Base-by-base conservation (phyloP, 768 basidiomycete genomes). In the Leucocoprinus leucothites region DNA sequence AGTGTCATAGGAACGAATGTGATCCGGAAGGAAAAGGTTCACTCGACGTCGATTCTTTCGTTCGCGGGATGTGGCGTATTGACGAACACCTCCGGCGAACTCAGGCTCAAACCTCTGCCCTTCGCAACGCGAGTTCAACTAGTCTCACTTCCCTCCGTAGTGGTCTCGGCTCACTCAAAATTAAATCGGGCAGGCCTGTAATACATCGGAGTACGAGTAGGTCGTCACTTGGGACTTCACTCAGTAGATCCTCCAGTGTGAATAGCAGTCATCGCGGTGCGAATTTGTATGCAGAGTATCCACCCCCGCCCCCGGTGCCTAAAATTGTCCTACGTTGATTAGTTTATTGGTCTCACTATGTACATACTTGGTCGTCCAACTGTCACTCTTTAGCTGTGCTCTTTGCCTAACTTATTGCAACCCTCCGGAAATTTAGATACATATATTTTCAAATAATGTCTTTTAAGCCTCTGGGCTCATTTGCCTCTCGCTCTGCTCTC, bases 31-130 rank as follows among this genome's bases (percentile, higher is more conserved):
- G 71, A 3, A 71, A 68, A 26, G 89, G 88, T 2, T 74, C 74
- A n/a, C 73, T 93, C 9, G 80, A 83, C 59, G 72, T 82, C 3
- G 86, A 88, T 16, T 73, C 72, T 16, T 93, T 93, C 60, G 79
- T 84, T 38, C 80, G 77, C 59, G 91, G 89, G 48, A 91, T 91
- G 88, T 91, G 89, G 89, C 82, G 84, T 35, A 88, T 93, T 25
- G 90, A 93, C 68, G 88, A 90, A 67, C 89, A 91, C 60, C 80
- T 92, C 11, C 74, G 86, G n/a, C 78, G 82, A 44, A 76, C 79
- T 4, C 81, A 86, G 53, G 62, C 66, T 1, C 72, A 73, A 24
- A 19, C 53, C 13, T 28, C 9, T 31, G 46, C 53, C 38, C 49
- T 51, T 9, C 53, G 52, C 43, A 56, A 48, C 31, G 40, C 43